Evolutionary conservation across 2,329 filamentous ascomycete species (phyloP), one percentile per base, ranked within the genome.

Genomic region (Biscogniauxia sp.): DNA sequence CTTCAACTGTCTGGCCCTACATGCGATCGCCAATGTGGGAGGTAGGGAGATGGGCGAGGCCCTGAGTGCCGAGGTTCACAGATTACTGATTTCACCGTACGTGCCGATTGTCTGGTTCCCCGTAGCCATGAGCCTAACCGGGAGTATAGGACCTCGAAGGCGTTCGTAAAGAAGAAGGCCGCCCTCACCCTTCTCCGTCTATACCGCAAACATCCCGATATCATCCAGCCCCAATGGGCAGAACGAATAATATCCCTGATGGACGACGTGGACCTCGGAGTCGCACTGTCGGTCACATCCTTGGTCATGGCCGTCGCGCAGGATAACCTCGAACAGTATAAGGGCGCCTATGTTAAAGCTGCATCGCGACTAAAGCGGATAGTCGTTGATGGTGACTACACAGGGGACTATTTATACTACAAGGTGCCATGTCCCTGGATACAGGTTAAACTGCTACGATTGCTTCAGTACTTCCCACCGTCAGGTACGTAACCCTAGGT

Each of bases 361-460:
- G 94, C 94, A 0, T 90, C 92, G 63, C 84, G 93, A 59, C 77
- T 99, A 69, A 97, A 97, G 79, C 89, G 91, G 66, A 91, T 98
- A 67, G 83, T 97, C 17, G 88, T 98, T 25, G 94, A 98, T 68
- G 89, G 90, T 65, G 94, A 99, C 69, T 95, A 92, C 71, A 86
- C 92, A 0, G 85, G 87, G 59, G 95, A 98, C 74, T 99, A 99
- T 74, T 85, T 97, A 25, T 99, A 99, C 80, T 99, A 99, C 82
- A 97, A 97, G 72, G 95, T 99, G n/a, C 95, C 95, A 1, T 99
- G 95, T 73, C 95, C 95, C 2, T 99, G 95, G 95, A 88, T 99
- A 60, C 93, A 98, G 77, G 91, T 98, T 71, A 99, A 99, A 79
- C 83, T 99, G 19, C 78, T 99, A 66, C 88, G 93, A 64, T 78